These are phyloP conservation scores for Sporobolomyces phaffii DNA, from an alignment of 768 basidiomycete genomes.

Conservation along the genomic window DNA sequence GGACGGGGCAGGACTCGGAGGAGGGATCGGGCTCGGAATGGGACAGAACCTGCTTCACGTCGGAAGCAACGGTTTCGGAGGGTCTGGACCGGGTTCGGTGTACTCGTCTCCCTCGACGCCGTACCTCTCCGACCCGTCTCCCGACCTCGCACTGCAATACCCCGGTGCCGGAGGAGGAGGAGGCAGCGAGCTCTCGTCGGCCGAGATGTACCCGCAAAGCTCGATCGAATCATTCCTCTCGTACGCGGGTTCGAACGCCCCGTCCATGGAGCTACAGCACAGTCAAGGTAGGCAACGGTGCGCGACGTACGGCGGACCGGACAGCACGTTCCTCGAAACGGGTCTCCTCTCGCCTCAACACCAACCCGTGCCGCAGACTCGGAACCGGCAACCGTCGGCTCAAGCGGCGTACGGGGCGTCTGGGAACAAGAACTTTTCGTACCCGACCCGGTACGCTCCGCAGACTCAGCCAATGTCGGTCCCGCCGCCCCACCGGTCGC, in stretches of 20 bases:
- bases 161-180: not conserved
- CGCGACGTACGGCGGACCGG: constrained; percentile 1
- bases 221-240: constrained; percentile 27
- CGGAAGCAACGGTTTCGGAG: not conserved
- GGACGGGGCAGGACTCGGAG: constrained; percentile 1
- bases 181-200: constrained; percentile 2
- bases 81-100: constrained; percentile 9
- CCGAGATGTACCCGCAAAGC: constrained; percentile 13
- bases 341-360: constrained; percentile 14
- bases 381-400: constrained; percentile 15
- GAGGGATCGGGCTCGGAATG: constrained; percentile 26
- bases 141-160: constrained; percentile 9
- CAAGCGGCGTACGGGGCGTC: constrained; percentile 9
- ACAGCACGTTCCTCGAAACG: constrained; percentile 1
- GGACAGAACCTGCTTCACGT: not conserved
- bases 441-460: constrained; percentile 29
- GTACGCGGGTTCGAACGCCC: not conserved
- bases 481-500: constrained; percentile 3
- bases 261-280: not conserved
- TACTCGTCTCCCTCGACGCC: constrained; percentile 25
- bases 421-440: constrained; percentile 30
- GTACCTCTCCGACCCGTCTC: constrained; percentile 35
- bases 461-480: not conserved
- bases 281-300: constrained; percentile 8
- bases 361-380: not conserved